Percentiles rank a stretch among this genome's conserved stretches.
Conservation (phyloP, 805 yeast species). For the Wickerhamomyces bisporus region DNA sequence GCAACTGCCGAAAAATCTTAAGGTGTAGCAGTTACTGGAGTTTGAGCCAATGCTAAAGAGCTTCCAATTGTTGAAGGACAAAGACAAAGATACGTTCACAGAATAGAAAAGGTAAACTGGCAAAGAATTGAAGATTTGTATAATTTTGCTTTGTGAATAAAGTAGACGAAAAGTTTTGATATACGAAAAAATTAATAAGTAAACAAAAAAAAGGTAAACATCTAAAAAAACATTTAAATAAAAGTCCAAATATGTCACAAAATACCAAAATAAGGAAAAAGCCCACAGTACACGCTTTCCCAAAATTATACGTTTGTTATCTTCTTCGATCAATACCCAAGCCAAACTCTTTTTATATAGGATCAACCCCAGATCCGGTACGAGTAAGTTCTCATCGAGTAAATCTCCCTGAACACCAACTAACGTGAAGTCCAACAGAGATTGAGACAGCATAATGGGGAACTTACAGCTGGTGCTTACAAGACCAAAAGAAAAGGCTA, state of each 20-base stretch:
- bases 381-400: constrained; percentile 26
- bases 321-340: constrained; percentile 55
- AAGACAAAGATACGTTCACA: too few species aligned
- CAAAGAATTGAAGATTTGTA: too few species aligned
- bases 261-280: not conserved
- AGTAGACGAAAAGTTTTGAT: not conserved
- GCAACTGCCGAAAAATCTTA: too few species aligned
- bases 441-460: constrained; percentile 77
- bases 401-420: not conserved
- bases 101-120: too few species aligned
- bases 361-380: constrained; percentile 76
- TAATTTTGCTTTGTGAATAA: constrained; percentile 1
- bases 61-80: too few species aligned
- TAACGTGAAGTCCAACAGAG: constrained; percentile 31
- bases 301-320: constrained; percentile 65
- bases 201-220: too few species aligned
- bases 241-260: constrained; percentile 7
- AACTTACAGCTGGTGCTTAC: constrained; percentile 63
- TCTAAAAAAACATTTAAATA: too few species aligned
- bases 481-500: constrained; percentile 50
- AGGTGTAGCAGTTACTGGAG: too few species aligned
- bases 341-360: constrained; percentile 62
- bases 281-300: constrained; percentile 16
- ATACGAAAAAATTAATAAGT: not conserved
- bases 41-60: too few species aligned